A percentile compares a stretch with the other conserved stretches of the same genome.
phyloP scores from a whole-genome alignment of 2,329 filamentous ascomycete species.

The Penicillium psychrosexuale region DNA sequence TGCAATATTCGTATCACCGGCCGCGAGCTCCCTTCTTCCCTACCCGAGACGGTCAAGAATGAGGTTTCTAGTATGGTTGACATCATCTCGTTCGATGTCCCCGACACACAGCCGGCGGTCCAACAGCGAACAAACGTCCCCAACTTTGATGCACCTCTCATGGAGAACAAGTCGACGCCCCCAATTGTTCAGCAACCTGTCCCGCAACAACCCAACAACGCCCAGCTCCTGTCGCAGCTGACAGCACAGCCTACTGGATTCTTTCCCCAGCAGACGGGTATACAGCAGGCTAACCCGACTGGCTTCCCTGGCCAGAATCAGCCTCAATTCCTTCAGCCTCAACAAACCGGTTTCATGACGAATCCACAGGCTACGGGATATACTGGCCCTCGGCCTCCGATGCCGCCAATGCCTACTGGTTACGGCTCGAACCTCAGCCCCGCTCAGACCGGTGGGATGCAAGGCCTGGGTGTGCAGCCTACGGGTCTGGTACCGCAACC shows the following conservation, averaged over 20 bases:
- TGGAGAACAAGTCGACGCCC: conserved; percentile 49
- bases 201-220: conserved; percentile 68
- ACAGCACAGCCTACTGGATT: conserved; percentile 53
- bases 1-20: conserved; percentile 91
- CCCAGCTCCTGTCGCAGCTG: conserved; percentile 57
- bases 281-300: conserved; percentile 56
- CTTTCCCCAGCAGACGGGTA: conserved; percentile 64
- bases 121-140: conserved; percentile 61
- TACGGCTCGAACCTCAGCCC: conserved; percentile 62
- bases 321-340: conserved; percentile 58
- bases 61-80: conserved; percentile 99
- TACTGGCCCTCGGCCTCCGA: conserved; percentile 72
- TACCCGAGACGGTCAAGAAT: conserved; percentile 87
- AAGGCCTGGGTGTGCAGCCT: conserved; percentile 76
- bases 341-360: conserved; percentile 68
- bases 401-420: conserved; percentile 75
- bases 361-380: conserved; percentile 78
- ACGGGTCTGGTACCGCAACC: conserved; percentile 89
- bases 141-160: conserved; percentile 61
- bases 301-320: conserved; percentile 48
- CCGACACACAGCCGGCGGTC: conserved; percentile 64
- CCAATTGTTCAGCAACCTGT: conserved; percentile 63
- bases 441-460: conserved; percentile 65
- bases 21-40: conserved; percentile 67
- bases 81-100: conserved; percentile 92